Conservation (phyloP, 148 eudicot genomes). For the Bassia scoparia region DNA sequence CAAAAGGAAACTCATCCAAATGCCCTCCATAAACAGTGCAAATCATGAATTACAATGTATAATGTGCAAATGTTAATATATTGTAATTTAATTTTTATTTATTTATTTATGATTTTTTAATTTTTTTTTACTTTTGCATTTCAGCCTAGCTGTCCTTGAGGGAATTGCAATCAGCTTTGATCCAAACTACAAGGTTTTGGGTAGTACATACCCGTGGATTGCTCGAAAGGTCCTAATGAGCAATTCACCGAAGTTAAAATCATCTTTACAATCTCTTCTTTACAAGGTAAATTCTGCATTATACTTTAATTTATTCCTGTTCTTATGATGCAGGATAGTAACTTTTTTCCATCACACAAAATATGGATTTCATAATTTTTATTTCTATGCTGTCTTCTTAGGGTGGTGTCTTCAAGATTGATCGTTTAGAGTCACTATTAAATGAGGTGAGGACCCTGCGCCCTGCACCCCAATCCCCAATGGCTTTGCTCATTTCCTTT, state of each 20-base stretch:
- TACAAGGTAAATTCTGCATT: conserved; percentile 51
- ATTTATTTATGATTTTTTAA: too few species aligned
- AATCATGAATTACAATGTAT: background rate
- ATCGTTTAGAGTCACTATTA: conserved; percentile 80
- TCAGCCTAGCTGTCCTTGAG: conserved; percentile 93
- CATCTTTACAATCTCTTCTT: conserved; percentile 72
- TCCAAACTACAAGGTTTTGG: conserved; percentile 93
- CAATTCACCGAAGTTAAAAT: conserved; percentile 66
- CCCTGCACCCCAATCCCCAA: conserved; percentile 11
- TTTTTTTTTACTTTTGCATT: background rate
- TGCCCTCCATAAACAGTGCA: too few species aligned
- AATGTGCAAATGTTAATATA: background rate
- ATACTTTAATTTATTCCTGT: background rate
- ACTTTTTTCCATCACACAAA: background rate
- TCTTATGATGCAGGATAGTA: background rate
- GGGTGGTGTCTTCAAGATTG: conserved; percentile 87
- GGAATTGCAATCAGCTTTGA: conserved; percentile 77
- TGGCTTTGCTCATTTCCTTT: conserved; percentile 10
- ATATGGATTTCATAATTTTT: conserved; percentile 8
- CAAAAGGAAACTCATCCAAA: too few species aligned
- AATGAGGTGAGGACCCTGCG: conserved; percentile 54
- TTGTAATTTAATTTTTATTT: too few species aligned
- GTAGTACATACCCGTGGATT: conserved; percentile 94
- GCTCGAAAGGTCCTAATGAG: conserved; percentile 81
- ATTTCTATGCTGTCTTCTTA: conserved; percentile 25